A percentile compares a stretch with the other conserved stretches of the same genome.
Evolutionary conservation across 371 early-diverging fungal genomes (phyloP).

Genomic region (Mortierella sp.): DNA sequence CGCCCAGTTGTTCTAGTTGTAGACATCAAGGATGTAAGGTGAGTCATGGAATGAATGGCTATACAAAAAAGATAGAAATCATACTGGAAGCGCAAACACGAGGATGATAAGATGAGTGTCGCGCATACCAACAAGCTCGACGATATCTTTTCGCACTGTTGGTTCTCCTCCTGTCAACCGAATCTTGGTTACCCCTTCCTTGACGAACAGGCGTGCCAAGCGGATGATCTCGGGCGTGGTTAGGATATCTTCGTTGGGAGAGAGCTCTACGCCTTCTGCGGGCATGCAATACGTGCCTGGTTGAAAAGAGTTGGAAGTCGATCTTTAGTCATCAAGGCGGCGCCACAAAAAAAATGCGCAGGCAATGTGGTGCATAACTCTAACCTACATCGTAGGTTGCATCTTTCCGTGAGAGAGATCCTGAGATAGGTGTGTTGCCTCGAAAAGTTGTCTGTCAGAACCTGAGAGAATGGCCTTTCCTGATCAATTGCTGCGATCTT

Average conservation of each 20-base stretch:
- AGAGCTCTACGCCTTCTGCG: slow-evolving; percentile 85
- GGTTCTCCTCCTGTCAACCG: slow-evolving; percentile 97
- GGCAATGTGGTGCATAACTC: not conserved
- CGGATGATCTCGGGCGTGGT: slow-evolving; percentile 83
- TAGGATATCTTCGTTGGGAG: slow-evolving; percentile 75
- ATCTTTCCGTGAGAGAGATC: slow-evolving; percentile 92
- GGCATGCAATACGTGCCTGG: slow-evolving; percentile 97
- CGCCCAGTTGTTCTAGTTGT: slow-evolving; percentile 68
- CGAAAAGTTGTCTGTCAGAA: slow-evolving; percentile 78
- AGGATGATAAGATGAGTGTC: not conserved
- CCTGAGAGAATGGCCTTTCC: slow-evolving; percentile 54
- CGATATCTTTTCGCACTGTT: slow-evolving; percentile 90
- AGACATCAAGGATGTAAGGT: not conserved
- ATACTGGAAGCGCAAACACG: not conserved
- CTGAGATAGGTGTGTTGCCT: slow-evolving; percentile 92
- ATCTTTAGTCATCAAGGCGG: slow-evolving; percentile 1
- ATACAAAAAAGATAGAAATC: too few relatives aligned
- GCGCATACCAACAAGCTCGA: slow-evolving; percentile 77
- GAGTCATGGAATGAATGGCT: too few relatives aligned
- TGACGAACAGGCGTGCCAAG: slow-evolving; percentile 85
- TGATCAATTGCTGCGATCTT: slow-evolving; percentile 57
- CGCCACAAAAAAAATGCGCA: not conserved
- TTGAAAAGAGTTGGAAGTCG: not conserved
- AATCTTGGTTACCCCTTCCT: slow-evolving; percentile 91
- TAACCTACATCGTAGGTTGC: slow-evolving; percentile 88